Percentiles rank a stretch among this genome's conserved stretches.
These are phyloP conservation scores for Cyberlindnera saturnus DNA, from an alignment of 805 yeast genomes.

Conservation along the genomic window DNA sequence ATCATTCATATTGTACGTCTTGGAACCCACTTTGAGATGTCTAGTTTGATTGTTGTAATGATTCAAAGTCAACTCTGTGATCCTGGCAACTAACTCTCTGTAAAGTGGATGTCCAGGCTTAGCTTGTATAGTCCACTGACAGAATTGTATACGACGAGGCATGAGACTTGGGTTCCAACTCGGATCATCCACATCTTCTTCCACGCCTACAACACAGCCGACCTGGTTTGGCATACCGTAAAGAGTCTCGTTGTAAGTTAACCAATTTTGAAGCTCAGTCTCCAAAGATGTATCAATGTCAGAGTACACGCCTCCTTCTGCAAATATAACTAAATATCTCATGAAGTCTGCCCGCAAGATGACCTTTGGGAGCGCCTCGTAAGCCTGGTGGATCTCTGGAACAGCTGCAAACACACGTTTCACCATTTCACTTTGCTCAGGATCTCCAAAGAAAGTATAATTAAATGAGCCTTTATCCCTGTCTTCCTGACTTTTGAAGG, in stretches of 20 bases:
- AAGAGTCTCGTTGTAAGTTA: constrained; percentile 28
- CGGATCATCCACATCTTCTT: constrained; percentile 44
- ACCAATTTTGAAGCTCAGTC: constrained; percentile 54
- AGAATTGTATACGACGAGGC: constrained; percentile 51
- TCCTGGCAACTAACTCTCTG: constrained; percentile 47
- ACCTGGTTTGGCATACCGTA: constrained; percentile 26
- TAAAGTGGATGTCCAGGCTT: constrained; percentile 56
- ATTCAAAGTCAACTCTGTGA: constrained; percentile 44
- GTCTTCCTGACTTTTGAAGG: constrained; percentile 4
- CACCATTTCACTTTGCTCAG: constrained; percentile 27
- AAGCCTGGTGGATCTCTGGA: constrained; percentile 75
- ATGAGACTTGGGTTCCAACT: constrained; percentile 43
- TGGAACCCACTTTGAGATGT: constrained; percentile 20
- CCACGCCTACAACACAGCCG: constrained; percentile 50
- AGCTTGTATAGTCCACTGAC: constrained; percentile 55
- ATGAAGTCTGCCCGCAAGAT: constrained; percentile 91
- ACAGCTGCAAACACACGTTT: constrained; percentile 35
- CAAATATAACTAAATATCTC: constrained; percentile 76
- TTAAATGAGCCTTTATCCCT: constrained; percentile 5
- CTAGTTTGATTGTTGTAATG: constrained; percentile 28
- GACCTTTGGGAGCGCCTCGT: constrained; percentile 64
- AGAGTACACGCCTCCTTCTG: constrained; percentile 63
- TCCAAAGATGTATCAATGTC: constrained; percentile 54
- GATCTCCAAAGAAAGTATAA: constrained; percentile 26
- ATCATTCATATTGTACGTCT: constrained; percentile 30